These are phyloP conservation scores for Narthecium ossifragum DNA, from an alignment of 106 monocot genomes.

Conservation along the genomic window DNA sequence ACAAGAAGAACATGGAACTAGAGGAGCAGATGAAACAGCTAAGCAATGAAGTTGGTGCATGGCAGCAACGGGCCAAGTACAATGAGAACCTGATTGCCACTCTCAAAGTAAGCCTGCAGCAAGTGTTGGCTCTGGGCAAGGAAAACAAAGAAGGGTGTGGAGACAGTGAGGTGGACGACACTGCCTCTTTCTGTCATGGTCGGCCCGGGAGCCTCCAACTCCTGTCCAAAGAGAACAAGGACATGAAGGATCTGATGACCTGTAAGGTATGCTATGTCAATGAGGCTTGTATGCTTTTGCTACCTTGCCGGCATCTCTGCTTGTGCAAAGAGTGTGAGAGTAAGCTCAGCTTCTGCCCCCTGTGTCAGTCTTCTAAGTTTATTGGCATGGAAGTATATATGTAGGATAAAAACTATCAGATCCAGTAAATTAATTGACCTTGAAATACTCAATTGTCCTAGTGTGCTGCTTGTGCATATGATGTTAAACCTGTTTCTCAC, in stretches of 20 bases:
- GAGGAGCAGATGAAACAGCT: slow-evolving; percentile 74
- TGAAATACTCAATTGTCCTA: no score
- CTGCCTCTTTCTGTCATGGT: slow-evolving; percentile 58
- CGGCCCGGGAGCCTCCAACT: slow-evolving; percentile 24
- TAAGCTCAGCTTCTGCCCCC: slow-evolving; percentile 71
- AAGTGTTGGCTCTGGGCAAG: slow-evolving; percentile 47
- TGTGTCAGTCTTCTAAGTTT: slow-evolving; percentile 69
- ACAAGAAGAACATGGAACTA: slow-evolving; percentile 63
- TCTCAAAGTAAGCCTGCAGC: slow-evolving; percentile 57
- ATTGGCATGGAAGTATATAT: slow-evolving; percentile 78
- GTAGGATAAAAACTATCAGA: no score
- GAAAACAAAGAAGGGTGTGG: slow-evolving; percentile 81
- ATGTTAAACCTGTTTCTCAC: no score
- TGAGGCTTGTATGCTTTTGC: slow-evolving; percentile 70
- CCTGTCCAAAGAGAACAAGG: slow-evolving; percentile 29
- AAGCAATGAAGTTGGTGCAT: slow-evolving; percentile 40
- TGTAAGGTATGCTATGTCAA: slow-evolving; percentile 72
- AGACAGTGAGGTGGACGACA: slow-evolving; percentile 79
- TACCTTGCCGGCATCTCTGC: slow-evolving; percentile 87
- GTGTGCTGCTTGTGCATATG: no score
- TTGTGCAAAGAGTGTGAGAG: slow-evolving; percentile 88
- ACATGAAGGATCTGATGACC: slow-evolving; percentile 22
- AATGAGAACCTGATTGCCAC: slow-evolving; percentile 62
- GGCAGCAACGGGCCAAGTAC: slow-evolving; percentile 76
- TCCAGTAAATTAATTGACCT: no score